Evolutionary conservation across 139 green algal species (phyloP), one percentile per base, ranked within the genome.

Genomic region (Edaphochlamys debaryana): DNA sequence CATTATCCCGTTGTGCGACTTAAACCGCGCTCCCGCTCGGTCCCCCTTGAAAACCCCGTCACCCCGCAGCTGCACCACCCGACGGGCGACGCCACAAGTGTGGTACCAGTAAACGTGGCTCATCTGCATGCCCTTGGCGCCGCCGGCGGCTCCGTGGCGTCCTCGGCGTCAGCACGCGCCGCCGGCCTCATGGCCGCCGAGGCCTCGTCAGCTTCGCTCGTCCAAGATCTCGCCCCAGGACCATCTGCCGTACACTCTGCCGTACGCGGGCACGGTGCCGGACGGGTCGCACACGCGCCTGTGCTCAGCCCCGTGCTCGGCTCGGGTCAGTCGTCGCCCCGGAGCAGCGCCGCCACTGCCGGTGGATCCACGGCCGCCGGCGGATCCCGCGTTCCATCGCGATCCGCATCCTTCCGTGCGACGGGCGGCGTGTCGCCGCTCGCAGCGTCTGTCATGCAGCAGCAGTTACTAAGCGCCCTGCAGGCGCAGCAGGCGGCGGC

Each of bases 381-480:
- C n/a, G 60, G 75, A 41, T 67, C 60, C 11, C 30, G n/a, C n/a
- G 60, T 13, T 4, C 60, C 60, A 11, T 67, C 60, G 3, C 60
- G 60, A 0, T 22, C 8, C n/a, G 30, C 30, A 11, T 67, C 60
- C 0, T 67, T 67, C 60, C 60, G 60, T 1, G 62, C 36, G 40
- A 60, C 40, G 60, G 60, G 40, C 75, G 40, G 40, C 60, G 60
- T 60, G 5, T 81, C 75, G 22, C 60, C 75, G 30, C 41, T 81
- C 30, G 75, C 75, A 20, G 60, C 75, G 20, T 40, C 60, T 0
- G 36, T 81, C 3, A 81, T 81, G 75, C 75, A 81, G 34, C 75
- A 81, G 42, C 75, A 81, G 32, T 41, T 81, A 38, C 36, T 80
- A 38, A 41, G 38, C 0, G 73, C 73, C 29, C 30, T 80, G 54